phyloP scores from a whole-genome alignment of 345 rosid species.

The Dovyalis caffra region DNA sequence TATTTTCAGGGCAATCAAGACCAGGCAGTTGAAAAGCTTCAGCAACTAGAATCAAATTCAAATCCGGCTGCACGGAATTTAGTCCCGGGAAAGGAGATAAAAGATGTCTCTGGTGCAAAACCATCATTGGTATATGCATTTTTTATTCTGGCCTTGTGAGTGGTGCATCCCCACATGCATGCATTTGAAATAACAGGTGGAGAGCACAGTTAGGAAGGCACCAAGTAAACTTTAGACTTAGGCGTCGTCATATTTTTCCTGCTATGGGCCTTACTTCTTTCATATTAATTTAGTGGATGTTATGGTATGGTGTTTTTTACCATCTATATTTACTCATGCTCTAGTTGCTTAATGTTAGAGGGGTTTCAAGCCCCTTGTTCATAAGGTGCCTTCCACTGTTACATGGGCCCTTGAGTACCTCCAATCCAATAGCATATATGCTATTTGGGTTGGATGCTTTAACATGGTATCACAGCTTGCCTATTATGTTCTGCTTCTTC shows the following conservation, averaged over 20 bases:
- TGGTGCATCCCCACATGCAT: background rate
- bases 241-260: background rate
- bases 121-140: conserved; percentile 65
- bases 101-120: conserved; percentile 38
- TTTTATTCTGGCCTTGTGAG: background rate
- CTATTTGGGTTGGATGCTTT: background rate
- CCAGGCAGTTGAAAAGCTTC: conserved; percentile 68
- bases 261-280: too few species aligned
- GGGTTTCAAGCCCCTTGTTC: background rate
- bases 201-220: background rate
- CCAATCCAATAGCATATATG: background rate
- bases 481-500: background rate
- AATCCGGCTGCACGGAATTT: conserved; percentile 51
- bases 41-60: conserved; percentile 60
- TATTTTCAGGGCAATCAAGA: conserved; percentile 65
- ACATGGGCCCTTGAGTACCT: background rate
- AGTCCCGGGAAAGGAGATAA: conserved; percentile 47
- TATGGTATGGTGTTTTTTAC: background rate
- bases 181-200: conserved; percentile 6
- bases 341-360: background rate
- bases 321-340: background rate
- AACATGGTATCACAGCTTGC: background rate
- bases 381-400: background rate
- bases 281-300: background rate
- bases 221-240: background rate